Evolutionary conservation across 306 rosid genomes (phyloP).

Genomic region (Rubus parviflorus): DNA sequence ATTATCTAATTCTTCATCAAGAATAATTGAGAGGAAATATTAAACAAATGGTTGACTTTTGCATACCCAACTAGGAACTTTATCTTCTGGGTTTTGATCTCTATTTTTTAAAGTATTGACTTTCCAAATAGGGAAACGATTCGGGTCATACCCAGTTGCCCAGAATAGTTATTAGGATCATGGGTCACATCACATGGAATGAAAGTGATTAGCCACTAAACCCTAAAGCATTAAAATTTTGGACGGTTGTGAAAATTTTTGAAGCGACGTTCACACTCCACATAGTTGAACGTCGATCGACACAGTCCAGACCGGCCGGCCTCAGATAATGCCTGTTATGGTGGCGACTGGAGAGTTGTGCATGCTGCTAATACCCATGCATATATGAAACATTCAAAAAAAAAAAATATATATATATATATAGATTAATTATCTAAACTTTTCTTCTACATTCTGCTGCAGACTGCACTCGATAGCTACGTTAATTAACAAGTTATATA

Average conservation of each 20-base stretch:
- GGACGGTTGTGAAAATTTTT: slow-evolving; percentile 33
- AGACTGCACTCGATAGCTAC: neutral
- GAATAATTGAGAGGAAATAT: neutral
- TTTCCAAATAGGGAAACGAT: neutral
- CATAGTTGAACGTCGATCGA: neutral
- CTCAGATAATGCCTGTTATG: slow-evolving; percentile 33
- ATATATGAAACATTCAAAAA: neutral
- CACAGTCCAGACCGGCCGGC: slow-evolving; percentile 9
- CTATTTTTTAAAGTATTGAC: slow-evolving; percentile 5
- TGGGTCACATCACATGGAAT: slow-evolving; percentile 43
- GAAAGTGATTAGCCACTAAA: neutral
- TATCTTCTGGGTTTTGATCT: neutral
- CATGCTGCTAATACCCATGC: neutral
- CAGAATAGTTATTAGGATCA: slow-evolving; percentile 9
- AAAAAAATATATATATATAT: neutral
- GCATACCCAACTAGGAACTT: neutral
- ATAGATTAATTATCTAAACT: neutral
- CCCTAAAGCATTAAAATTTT: neutral
- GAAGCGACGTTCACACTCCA: slow-evolving; percentile 18
- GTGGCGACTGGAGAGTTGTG: slow-evolving; percentile 9
- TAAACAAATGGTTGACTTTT: slow-evolving; percentile 20
- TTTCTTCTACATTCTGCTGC: neutral
- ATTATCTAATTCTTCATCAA: neutral
- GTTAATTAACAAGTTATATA: too few relatives aligned
- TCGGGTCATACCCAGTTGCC: slow-evolving; percentile 6